Evolutionary conservation across 768 basidiomycete species (phyloP).

Genomic region (Steccherinum ochraceum): DNA sequence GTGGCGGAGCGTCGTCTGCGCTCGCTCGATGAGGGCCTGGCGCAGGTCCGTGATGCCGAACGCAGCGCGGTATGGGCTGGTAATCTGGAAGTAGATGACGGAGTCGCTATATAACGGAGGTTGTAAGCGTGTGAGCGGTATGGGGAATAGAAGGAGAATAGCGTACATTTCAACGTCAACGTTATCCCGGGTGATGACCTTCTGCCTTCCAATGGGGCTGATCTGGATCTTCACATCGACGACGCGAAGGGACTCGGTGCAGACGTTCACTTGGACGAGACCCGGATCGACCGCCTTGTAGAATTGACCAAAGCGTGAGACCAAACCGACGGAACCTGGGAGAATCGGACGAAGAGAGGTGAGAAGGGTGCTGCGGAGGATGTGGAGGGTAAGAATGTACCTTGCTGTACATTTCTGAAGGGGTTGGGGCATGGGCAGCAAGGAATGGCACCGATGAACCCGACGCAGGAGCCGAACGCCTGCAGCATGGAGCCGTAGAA

Average conservation of each 20-base stretch:
- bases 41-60: constrained; percentile 91
- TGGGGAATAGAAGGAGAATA: too few relatives aligned
- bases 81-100: constrained; percentile 89
- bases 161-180: constrained; percentile 89
- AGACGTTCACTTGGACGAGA: constrained; percentile 87
- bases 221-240: constrained; percentile 98
- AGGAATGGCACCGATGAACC: constrained; percentile 69
- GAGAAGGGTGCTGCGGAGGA: background rate
- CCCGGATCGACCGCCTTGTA: constrained; percentile 95
- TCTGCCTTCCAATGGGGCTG: constrained; percentile 77
- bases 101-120: constrained; percentile 61
- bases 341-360: constrained; percentile 12
- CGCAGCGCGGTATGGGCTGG: constrained; percentile 86
- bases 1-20: constrained; percentile 94
- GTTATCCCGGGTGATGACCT: constrained; percentile 93
- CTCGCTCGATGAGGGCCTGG: constrained; percentile 75
- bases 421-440: constrained; percentile 85
- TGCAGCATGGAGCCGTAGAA: constrained; percentile 80
- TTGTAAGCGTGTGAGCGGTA: too few relatives aligned
- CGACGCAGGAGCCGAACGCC: constrained; percentile 58
- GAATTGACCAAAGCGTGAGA: constrained; percentile 92
- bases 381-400: constrained; percentile 27
- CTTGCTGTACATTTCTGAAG: constrained; percentile 81
- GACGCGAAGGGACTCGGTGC: constrained; percentile 79
- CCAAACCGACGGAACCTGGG: constrained; percentile 80